A percentile compares a stretch with the other conserved stretches of the same genome.
These are phyloP conservation scores for Sanghuangporus weigelae DNA, from an alignment of 1,284 basidiomycete genomes.

Conservation along the genomic window DNA sequence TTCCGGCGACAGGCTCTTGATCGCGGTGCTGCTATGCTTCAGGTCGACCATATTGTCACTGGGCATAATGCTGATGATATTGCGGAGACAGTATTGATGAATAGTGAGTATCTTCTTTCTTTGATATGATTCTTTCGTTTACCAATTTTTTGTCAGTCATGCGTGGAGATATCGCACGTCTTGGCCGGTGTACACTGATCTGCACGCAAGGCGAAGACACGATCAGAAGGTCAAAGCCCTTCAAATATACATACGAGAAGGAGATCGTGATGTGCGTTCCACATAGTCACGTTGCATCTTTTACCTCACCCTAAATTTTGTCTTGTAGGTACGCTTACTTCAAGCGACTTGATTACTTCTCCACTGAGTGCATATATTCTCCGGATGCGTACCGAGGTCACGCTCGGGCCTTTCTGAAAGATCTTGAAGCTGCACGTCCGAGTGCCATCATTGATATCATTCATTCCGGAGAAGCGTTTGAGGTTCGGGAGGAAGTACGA, in stretches of 20 bases:
- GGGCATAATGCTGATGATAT: constrained; percentile 99
- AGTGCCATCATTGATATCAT: constrained; percentile 98
- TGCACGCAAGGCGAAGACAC: constrained; percentile 92
- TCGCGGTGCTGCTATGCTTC: constrained; percentile 83
- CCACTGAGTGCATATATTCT: constrained; percentile 98
- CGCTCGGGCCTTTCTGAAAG: constrained; percentile 91
- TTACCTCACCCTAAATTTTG: constrained; percentile 4
- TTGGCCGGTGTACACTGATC: constrained; percentile 92
- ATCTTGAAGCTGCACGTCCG: constrained; percentile 89
- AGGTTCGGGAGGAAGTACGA: constrained; percentile 73
- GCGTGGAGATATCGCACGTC: constrained; percentile 92
- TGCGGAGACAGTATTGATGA: constrained; percentile 98
- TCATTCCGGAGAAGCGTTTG: constrained; percentile 89
- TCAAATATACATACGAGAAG: constrained; percentile 99
- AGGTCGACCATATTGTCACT: constrained; percentile 97
- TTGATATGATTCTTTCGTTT: background rate
- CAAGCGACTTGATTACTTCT: constrained; percentile 98
- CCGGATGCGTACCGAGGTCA: constrained; percentile 98
- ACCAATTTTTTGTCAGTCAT: constrained; percentile 58
- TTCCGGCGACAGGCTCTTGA: constrained; percentile 96
- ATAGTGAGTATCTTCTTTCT: constrained; percentile 61
- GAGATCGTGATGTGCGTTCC: constrained; percentile 93
- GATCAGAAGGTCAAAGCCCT: constrained; percentile 95
- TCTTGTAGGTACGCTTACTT: constrained; percentile 91
- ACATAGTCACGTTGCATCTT: background rate